Evolutionary conservation across 495 filamentous ascomycete genomes (phyloP), one percentile per base, ranked within the genome.

Genomic region (Astrothelium subdiscretum): DNA sequence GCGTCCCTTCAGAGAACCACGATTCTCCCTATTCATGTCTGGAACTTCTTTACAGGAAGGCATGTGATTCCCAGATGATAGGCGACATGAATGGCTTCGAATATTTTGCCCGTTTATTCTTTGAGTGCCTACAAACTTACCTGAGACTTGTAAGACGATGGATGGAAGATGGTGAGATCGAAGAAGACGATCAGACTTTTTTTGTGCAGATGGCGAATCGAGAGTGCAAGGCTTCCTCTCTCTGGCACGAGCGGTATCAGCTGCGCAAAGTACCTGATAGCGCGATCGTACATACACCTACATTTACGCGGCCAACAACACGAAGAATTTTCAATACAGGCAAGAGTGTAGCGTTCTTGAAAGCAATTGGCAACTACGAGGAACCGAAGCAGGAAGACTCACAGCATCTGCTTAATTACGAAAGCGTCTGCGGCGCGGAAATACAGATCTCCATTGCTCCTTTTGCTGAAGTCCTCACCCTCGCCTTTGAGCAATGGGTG

Each of bases 271-370:
- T 83, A 20, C 72, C 82, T 27, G 61, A 67, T 27, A 81, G 82
- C n/a, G n/a, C n/a, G 31, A 68, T 5, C 11, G 69, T 0, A 71
- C 88, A 1, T 83, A 85, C 66, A 83, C 86, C 11, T 0, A 79
- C 73, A 4, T 96, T 96, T 62, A 77, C 97, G 6, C 82, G 84
- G 42, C 77, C 83, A 1, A 80, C 84, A 1, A 83, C 83, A 1
- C 71, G 76, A 13, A 87, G 83, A 63, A 88, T 96, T 27, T 90
- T 96, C 62, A 90, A 84, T 0, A 86, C 89, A 3, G 92, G 94
- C 0, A 96, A 97, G 70, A 94, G 86, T 67, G 85, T 91, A 63
- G 83, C 94, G 1, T 88, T 97, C 58, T 73, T 96, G 22, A 86
- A 85, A 32, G 81, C 84, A 32, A 58, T 79, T 89, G 58, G 80